These are phyloP conservation scores for Lachancea meyersii DNA, from an alignment of 805 yeast genomes.

Conservation along the genomic window DNA sequence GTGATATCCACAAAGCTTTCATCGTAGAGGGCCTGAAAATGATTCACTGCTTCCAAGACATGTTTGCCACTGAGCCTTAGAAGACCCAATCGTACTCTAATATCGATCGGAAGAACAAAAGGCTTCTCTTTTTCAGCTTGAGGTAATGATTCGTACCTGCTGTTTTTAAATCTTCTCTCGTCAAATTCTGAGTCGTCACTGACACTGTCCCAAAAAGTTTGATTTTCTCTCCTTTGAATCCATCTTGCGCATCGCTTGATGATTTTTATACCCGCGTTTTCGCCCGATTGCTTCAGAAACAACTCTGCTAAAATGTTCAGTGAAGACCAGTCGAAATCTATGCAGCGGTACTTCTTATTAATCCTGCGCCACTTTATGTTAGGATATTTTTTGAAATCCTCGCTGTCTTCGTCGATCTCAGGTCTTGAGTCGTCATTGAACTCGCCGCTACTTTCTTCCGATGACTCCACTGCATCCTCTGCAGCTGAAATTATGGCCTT, in stretches of 20 bases:
- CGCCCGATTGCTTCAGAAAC: constrained; percentile 48
- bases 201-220: constrained; percentile 40
- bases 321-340: constrained; percentile 81
- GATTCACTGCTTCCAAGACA: constrained; percentile 63
- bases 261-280: constrained; percentile 55
- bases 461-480: constrained; percentile 30
- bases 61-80: constrained; percentile 61
- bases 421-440: constrained; percentile 14
- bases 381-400: constrained; percentile 25
- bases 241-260: constrained; percentile 73
- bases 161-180: constrained; percentile 49
- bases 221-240: constrained; percentile 63
- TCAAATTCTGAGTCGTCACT: constrained; percentile 81
- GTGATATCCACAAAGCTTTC: constrained; percentile 55
- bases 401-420: constrained; percentile 17
- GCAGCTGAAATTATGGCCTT: constrained; percentile 26
- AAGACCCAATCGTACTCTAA: constrained; percentile 72
- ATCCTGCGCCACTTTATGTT: constrained; percentile 21
- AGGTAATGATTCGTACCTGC: constrained; percentile 38
- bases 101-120: constrained; percentile 72
- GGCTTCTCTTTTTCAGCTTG: constrained; percentile 34
- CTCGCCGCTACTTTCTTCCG: constrained; percentile 15
- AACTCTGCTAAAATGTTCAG: constrained; percentile 78
- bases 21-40: constrained; percentile 53
- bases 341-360: constrained; percentile 31